Evolutionary conservation across 78 protist species (phyloP).

Genomic region (Acrasis kona): DNA sequence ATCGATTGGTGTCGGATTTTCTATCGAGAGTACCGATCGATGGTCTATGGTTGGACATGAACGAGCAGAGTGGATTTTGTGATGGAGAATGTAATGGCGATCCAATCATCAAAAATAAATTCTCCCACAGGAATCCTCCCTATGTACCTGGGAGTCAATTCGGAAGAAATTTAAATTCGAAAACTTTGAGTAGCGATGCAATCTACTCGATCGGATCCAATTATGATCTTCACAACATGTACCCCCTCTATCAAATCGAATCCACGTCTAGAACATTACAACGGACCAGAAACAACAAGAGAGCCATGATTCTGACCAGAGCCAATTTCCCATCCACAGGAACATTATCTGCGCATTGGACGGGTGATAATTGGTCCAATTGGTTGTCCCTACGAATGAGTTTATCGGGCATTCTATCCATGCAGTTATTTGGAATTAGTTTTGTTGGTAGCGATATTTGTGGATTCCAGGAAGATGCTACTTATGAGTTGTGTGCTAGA

Average conservation of each 20-base stretch:
- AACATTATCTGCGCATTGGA: slow-evolving; percentile 94
- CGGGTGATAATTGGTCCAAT: slow-evolving; percentile 94
- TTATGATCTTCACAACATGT: slow-evolving; percentile 91
- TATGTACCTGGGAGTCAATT: background rate
- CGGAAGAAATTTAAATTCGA: background rate
- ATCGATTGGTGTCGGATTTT: slow-evolving; percentile 37
- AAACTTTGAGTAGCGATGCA: background rate
- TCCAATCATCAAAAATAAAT: slow-evolving; percentile 58
- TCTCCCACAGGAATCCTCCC: background rate
- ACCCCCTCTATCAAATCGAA: slow-evolving; percentile 54
- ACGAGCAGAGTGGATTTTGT: slow-evolving; percentile 94
- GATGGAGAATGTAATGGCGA: slow-evolving; percentile 95
- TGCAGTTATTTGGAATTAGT: slow-evolving; percentile 75
- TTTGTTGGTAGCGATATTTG: slow-evolving; percentile 93
- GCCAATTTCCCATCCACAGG: slow-evolving; percentile 94
- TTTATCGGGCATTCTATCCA: slow-evolving; percentile 77
- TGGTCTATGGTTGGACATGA: slow-evolving; percentile 98
- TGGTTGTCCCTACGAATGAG: slow-evolving; percentile 81
- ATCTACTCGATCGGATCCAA: slow-evolving; percentile 16
- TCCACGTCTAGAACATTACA: slow-evolving; percentile 47
- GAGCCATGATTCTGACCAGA: slow-evolving; percentile 95
- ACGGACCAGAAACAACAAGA: slow-evolving; percentile 33
- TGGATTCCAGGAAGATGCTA: slow-evolving; percentile 93
- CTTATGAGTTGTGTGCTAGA: slow-evolving; percentile 76
- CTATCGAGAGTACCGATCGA: slow-evolving; percentile 63